Percentiles rank a stretch among this genome's conserved stretches.
Evolutionary conservation across 2,329 filamentous ascomycete species (phyloP).

Genomic region (Sporothrix curviconia): DNA sequence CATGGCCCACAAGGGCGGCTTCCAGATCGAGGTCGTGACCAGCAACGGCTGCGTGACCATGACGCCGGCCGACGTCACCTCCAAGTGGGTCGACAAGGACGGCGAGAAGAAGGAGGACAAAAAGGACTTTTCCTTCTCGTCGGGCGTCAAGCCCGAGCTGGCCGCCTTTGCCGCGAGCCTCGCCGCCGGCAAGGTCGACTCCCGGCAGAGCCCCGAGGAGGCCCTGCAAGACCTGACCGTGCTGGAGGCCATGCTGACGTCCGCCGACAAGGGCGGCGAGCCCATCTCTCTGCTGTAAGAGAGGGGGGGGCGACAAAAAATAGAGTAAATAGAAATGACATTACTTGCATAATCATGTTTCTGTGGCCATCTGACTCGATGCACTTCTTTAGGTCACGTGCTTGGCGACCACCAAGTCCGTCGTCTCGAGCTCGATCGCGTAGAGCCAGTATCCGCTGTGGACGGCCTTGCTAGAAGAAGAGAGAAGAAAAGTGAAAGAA

Average conservation of each 20-base stretch:
- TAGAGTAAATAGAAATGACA: neutral
- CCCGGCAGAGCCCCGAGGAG: slow-evolving; percentile 22
- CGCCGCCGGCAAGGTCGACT: slow-evolving; percentile 17
- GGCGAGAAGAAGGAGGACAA: neutral
- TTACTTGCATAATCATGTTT: neutral
- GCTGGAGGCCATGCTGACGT: slow-evolving; percentile 24
- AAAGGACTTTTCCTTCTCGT: neutral
- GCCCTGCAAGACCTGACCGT: slow-evolving; percentile 25
- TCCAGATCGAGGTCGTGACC: slow-evolving; percentile 9
- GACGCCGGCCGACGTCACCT: slow-evolving; percentile 19
- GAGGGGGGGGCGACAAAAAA: neutral
- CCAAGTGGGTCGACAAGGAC: neutral
- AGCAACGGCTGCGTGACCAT: slow-evolving; percentile 20
- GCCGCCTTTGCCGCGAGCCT: slow-evolving; percentile 23
- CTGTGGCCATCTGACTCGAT: too few relatives aligned
- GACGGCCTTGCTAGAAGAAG: too few relatives aligned
- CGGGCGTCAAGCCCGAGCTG: slow-evolving; percentile 24
- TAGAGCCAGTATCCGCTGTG: too few relatives aligned
- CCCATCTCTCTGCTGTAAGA: neutral
- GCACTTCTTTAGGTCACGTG: too few relatives aligned
- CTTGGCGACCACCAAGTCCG: too few relatives aligned
- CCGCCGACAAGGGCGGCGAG: slow-evolving; percentile 18
- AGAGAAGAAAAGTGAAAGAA: too few relatives aligned
- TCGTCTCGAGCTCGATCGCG: too few relatives aligned
- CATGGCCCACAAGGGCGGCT: slow-evolving; percentile 9